Base-by-base conservation (phyloP, 2,329 filamentous ascomycete species). In the Claviceps pazoutovae region DNA sequence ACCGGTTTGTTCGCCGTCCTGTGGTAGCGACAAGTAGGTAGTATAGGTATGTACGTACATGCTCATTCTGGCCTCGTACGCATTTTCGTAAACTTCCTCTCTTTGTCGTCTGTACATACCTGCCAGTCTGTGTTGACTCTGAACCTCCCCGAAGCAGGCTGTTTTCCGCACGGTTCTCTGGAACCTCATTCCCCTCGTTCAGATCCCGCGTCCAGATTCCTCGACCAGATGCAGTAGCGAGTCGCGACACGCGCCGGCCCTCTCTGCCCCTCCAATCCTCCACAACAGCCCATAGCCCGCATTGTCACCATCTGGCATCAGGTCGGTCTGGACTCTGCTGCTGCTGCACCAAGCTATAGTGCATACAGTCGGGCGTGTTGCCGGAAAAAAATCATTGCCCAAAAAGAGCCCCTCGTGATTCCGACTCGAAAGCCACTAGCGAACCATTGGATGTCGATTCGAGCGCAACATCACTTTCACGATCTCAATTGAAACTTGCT, bases 191-290 rank as follows among this genome's bases (percentile, higher is more conserved):
- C 4, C 26, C 39, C 17, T 16, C 30, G 11, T 36, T 17, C 30
- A 34, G 30, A 34, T 30, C 26, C 26, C 8, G 26, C 26, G 26
- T 30, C 26, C 26, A 30, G 26, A 9, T 30, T 30, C 5, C 43
- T 45, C 43, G 21, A 17, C 7, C 23, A 48, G 34, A 46, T 44
- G 38, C 48, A 34, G 17, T 23, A 41, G 51, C 48, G 48, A 34
- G 17, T 23, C 36, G 51, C 48, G 48, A 48, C 43, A 50, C 42
- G 21, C 7, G 45, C 46, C 19, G 46, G 46, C 21, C 45, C 21
- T 51, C 19, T 45, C 38, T 48, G 47, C 50, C 47, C 50, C 37
- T 50, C 49, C 50, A 47, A 37, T 26, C 46, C 49, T 54, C 46
- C 49, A 48, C 52, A 48, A 46, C 41, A 43, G 36, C 17, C 46